Conservation (phyloP, 371 early-diverging fungal species). For the Conidiobolus incongruus region DNA sequence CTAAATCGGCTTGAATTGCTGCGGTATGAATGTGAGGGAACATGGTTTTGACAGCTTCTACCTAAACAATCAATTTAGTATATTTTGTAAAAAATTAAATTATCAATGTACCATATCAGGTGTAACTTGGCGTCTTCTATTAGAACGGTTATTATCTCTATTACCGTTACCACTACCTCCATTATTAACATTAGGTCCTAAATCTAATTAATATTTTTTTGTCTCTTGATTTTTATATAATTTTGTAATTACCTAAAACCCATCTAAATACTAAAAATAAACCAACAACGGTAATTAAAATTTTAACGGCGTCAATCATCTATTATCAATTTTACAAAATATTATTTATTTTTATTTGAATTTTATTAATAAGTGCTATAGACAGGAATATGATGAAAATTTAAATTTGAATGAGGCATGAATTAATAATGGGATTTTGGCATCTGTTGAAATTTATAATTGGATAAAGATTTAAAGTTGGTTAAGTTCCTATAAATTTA, state of each 20-base stretch:
- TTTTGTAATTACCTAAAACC: slow-evolving; percentile 31
- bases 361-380: too few species aligned
- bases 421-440: too few species aligned
- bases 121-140: slow-evolving; percentile 19
- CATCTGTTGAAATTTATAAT: too few species aligned
- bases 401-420: too few species aligned
- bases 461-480: too few species aligned
- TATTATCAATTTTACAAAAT: too few species aligned
- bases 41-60: slow-evolving; percentile 55
- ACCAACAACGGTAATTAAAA: slow-evolving; percentile 42
- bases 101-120: slow-evolving; percentile 27
- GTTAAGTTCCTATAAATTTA: too few species aligned
- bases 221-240: neutral
- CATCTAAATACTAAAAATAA: slow-evolving; percentile 47
- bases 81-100: neutral
- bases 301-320: slow-evolving; percentile 58
- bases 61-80: slow-evolving; percentile 11
- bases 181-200: neutral
- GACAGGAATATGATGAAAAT: too few species aligned
- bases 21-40: slow-evolving; percentile 66
- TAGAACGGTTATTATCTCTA: neutral
- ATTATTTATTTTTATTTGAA: too few species aligned
- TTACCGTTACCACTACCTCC: neutral
- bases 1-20: slow-evolving; percentile 64
- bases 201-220: neutral